Evolutionary conservation across 345 rosid genomes (phyloP), one percentile per base, ranked within the genome.

Genomic region (Syzygium grande): DNA sequence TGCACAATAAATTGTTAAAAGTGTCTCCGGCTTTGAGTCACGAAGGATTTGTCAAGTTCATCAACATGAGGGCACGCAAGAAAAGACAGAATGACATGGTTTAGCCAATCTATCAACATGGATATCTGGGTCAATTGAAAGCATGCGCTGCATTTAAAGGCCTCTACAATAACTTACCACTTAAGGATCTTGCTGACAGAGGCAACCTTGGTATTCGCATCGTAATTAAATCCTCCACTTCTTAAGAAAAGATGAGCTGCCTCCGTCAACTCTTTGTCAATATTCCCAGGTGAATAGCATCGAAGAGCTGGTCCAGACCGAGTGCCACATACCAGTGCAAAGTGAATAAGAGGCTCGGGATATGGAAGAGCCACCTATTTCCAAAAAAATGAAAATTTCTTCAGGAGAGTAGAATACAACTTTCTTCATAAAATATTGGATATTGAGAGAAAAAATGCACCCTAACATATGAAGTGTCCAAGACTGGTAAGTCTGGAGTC

Each of bases 241-340:
- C 94, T 91, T 87, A 97, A 86, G 92, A 96, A 95, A 88, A 91
- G 89, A 52, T 88, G 90, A 89, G 97, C 96, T 89, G 98, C 95
- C 41, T 93, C 97, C 93, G 92, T 90, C 91, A 95, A 92, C 92
- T 96, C 99, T 90, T 92, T 89, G 91, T 96, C 98, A 53, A 97
- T 92, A 88, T 95, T 92, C 87, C 89, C 92, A n/a, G 99, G 96
- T 7, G 96, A 93, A 90, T 93, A 97, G 87, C 94, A 96, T 73
- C 89, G 92, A 52, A 97, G 96, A 86, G 96, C 92, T 52, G 98
- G 99, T 86, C 98, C 95, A 84, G 98, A 96, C 84, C 97, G 96
- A 52, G 93, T 90, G 30, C 99, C 99, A 85, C 88, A 93, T 88
- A 94, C 97, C 73, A 97, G 91, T 68, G 97, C 95, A 90, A 95